These are phyloP conservation scores for Gelatoporia subvermispora DNA, from an alignment of 768 basidiomycete genomes.

Conservation along the genomic window DNA sequence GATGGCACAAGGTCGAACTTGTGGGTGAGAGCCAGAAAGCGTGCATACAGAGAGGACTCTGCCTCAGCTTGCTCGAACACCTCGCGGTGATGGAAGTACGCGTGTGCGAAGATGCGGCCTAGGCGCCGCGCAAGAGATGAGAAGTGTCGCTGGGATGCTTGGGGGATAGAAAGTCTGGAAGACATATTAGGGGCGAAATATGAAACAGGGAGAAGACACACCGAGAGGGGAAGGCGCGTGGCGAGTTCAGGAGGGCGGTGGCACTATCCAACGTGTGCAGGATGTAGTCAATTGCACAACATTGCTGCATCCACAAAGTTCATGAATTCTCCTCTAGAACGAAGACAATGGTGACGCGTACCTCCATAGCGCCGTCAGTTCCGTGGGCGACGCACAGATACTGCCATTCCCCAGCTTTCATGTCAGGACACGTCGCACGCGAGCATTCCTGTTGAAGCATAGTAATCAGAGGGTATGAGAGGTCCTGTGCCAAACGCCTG, in stretches of 20 bases:
- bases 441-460: conserved; percentile 86
- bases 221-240: conserved; percentile 90
- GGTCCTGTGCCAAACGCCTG: conserved; percentile 84
- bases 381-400: conserved; percentile 96
- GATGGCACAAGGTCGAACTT: conserved; percentile 78
- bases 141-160: conserved; percentile 82
- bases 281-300: conserved; percentile 97
- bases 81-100: conserved; percentile 92
- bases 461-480: conserved; percentile 81
- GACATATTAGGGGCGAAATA: conserved; percentile 1
- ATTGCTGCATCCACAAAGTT: conserved; percentile 50
- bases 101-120: conserved; percentile 93
- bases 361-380: conserved; percentile 83
- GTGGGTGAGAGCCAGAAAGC: conserved; percentile 79
- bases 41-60: conserved; percentile 84
- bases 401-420: conserved; percentile 99
- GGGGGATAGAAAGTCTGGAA: conserved; percentile 72
- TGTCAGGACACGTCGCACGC: conserved; percentile 83
- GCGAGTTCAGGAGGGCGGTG: conserved; percentile 85
- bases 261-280: conserved; percentile 91
- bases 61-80: conserved; percentile 87
- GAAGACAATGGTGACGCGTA: conserved; percentile 25
- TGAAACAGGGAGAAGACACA: conserved; percentile 28
- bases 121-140: conserved; percentile 85
- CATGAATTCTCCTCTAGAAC: not conserved